phyloP scores from a whole-genome alignment of 257 asterid genomes.

The Oldenlandia corymbosa region DNA sequence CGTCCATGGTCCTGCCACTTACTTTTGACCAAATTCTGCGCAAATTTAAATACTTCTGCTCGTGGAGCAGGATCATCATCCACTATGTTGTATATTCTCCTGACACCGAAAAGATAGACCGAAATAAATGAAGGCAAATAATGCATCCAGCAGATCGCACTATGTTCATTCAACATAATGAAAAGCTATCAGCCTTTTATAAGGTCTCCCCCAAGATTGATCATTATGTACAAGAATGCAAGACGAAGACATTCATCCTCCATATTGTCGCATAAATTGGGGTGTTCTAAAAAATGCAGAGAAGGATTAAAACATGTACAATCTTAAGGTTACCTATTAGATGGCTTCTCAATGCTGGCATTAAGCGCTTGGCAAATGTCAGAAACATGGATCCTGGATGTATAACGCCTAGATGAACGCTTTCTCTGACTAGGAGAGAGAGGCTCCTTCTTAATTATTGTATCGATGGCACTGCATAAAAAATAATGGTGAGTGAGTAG shows the following conservation, averaged over 20 bases:
- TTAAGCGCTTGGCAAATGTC: constrained; percentile 80
- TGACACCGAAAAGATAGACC: constrained; percentile 22
- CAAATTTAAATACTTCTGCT: constrained; percentile 55
- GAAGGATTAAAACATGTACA: background rate
- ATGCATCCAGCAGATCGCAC: background rate
- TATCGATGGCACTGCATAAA: constrained; percentile 71
- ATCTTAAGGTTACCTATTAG: constrained; percentile 36
- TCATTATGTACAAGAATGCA: no score
- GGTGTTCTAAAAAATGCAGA: background rate
- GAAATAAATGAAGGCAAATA: background rate
- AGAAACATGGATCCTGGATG: constrained; percentile 81
- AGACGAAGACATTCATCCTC: background rate
- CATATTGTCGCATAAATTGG: background rate
- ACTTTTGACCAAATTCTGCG: constrained; percentile 53
- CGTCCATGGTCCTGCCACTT: constrained; percentile 40
- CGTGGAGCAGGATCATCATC: constrained; percentile 92
- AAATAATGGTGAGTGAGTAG: background rate
- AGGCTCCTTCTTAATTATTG: constrained; percentile 58
- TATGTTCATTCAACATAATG: background rate
- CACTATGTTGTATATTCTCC: constrained; percentile 64
- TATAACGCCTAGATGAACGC: constrained; percentile 52
- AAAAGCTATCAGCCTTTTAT: background rate
- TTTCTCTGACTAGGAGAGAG: constrained; percentile 50
- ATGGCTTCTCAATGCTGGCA: constrained; percentile 61
- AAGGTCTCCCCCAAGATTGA: no score